Conservation (phyloP, 2,329 filamentous ascomycete genomes). For the Cercospora sp. region DNA sequence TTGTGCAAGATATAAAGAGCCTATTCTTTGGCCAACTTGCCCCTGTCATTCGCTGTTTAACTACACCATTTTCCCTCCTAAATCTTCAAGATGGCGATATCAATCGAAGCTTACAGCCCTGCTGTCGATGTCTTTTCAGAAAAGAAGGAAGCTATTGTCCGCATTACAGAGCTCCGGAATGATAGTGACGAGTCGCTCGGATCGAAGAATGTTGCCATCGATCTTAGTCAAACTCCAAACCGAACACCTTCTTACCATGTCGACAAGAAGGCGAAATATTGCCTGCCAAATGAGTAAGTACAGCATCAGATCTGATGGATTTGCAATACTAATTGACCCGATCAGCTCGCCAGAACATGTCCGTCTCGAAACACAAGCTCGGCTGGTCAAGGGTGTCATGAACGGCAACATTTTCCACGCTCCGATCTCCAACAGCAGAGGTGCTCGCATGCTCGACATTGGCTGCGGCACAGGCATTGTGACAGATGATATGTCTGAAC, state of each 20-base stretch:
- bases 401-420: slow-evolving; percentile 21
- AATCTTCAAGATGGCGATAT: not conserved
- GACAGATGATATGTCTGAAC: slow-evolving; percentile 31
- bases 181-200: not conserved
- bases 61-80: not conserved
- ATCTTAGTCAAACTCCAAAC: not conserved
- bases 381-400: slow-evolving; percentile 26
- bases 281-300: slow-evolving; percentile 12
- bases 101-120: not conserved
- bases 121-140: not conserved
- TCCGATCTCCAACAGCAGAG: not conserved
- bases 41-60: not conserved
- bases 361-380: slow-evolving; percentile 29
- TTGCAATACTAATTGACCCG: not conserved
- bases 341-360: slow-evolving; percentile 19
- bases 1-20: not conserved
- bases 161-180: not conserved
- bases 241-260: slow-evolving; percentile 10
- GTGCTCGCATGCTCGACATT: slow-evolving; percentile 11
- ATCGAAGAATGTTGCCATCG: not conserved
- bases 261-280: slow-evolving; percentile 11
- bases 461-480: slow-evolving; percentile 33
- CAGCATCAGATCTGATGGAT: not conserved
- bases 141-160: not conserved
- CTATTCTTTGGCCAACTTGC: not conserved